Base-by-base conservation (phyloP, 306 rosid genomes). In the Vigna mungo region DNA sequence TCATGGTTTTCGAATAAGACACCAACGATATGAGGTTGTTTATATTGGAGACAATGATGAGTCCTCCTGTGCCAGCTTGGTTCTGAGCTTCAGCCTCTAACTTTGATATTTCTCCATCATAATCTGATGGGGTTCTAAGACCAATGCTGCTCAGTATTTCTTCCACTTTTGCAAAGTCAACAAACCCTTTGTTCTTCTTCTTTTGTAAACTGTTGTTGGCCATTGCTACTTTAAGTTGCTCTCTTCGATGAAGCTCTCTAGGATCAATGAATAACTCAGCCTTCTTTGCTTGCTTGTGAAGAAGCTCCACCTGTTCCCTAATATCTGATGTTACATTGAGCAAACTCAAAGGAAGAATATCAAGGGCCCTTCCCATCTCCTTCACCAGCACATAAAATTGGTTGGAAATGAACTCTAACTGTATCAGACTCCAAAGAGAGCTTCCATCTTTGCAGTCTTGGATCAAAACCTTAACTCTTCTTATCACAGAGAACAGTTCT, bases 21-120 rank as follows among this genome's bases (percentile, higher is more conserved):
- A 92, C 89, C 2, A 95, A 79, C 30, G 96, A 87, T 49, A 90
- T 83, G 55, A 95, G 92, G 75, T 90, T 92, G 74, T 89, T 86
- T 71, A 95, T 85, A 48, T 90, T 90, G 32, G 96, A 92, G 5
- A 92, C 93, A 66, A 81, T 96, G 9, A 90, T 86, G 53, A 92
- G 78, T 64, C 97, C 98, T 43, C 98, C 97, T 6, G 92, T 90
- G 15, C 98, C 97, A 30, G 97, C 98, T 78, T 95, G 96, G 68
- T 89, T 95, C 73, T 79, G 83, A 61, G 89, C 91, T 84, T 95
- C 98, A 23, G 77, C 84, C 80, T 90, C 93, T 27, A 95, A 90
- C 84, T 90, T 95, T 15, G 82, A 85, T n/a, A 85, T 85, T 75
- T 95, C 98, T 56, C 82, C 85, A 63, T 87, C 93, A 66, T 91